A percentile compares a stretch with the other conserved stretches of the same genome.
These are phyloP conservation scores for Ceratocystis ficicola DNA, from an alignment of 2,329 filamentous ascomycete genomes.

Conservation along the genomic window DNA sequence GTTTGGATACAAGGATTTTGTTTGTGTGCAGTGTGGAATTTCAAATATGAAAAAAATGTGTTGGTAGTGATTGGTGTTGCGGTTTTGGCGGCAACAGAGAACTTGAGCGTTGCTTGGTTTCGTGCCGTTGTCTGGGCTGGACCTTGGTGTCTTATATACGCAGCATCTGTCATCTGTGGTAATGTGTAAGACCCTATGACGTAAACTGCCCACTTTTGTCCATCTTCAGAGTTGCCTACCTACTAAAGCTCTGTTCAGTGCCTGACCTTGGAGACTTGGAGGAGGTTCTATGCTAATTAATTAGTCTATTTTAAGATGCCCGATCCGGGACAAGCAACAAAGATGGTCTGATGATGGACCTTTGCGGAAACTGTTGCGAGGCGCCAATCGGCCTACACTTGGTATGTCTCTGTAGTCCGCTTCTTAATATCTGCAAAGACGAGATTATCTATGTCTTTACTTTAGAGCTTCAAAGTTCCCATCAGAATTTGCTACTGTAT, in stretches of 20 bases:
- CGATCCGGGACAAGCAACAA: not conserved
- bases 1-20: not conserved
- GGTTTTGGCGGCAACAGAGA: not conserved
- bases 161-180: not conserved
- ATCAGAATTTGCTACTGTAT: not conserved
- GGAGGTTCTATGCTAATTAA: not conserved
- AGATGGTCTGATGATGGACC: not conserved
- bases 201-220: conserved; percentile 1
- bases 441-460: too few species aligned
- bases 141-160: not conserved
- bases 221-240: not conserved
- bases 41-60: not conserved
- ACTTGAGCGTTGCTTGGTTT: not conserved
- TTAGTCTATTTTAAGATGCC: not conserved
- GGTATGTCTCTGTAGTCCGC: too few species aligned
- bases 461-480: not conserved
- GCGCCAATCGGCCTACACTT: too few species aligned
- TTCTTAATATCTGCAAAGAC: too few species aligned
- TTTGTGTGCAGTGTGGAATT: not conserved
- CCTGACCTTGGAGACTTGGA: not conserved
- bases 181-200: conserved; percentile 6
- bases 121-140: not conserved
- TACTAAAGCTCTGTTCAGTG: not conserved
- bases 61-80: not conserved
- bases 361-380: too few species aligned